Evolutionary conservation across 805 yeast species (phyloP).

Genomic region (Clavispora vitiphila): DNA sequence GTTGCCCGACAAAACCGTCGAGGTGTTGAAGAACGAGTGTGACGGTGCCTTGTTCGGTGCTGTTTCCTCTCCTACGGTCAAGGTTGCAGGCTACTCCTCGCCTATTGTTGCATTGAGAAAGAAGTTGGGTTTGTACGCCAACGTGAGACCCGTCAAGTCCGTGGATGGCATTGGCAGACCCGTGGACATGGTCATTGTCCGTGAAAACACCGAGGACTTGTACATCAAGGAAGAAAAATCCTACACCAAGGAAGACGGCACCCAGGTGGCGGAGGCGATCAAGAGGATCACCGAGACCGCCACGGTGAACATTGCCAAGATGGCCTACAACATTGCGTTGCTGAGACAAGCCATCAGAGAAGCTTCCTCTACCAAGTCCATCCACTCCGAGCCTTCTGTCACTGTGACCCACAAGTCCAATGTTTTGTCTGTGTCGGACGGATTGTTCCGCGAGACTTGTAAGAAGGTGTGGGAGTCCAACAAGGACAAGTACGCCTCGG

Average conservation of each 20-base stretch:
- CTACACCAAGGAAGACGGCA: constrained; percentile 72
- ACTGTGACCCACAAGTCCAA: constrained; percentile 97
- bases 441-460: constrained; percentile 89
- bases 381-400: constrained; percentile 52
- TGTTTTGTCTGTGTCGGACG: constrained; percentile 88
- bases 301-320: constrained; percentile 76
- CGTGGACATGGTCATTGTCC: constrained; percentile 95
- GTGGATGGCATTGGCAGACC: constrained; percentile 83
- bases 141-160: constrained; percentile 95
- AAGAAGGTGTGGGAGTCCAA: constrained; percentile 55
- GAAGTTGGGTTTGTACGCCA: constrained; percentile 90
- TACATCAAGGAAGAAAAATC: constrained; percentile 90
- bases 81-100: constrained; percentile 95
- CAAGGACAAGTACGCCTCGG: constrained; percentile 50
- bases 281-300: constrained; percentile 93
- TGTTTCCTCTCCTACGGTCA: constrained; percentile 89
- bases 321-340: constrained; percentile 88
- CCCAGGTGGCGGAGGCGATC: constrained; percentile 93
- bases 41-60: constrained; percentile 99
- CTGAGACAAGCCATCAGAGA: constrained; percentile 81
- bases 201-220: constrained; percentile 97
- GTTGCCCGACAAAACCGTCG: constrained; percentile 87
- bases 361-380: constrained; percentile 36
- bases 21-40: constrained; percentile 69
- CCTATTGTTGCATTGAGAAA: constrained; percentile 99